phyloP scores from a whole-genome alignment of 2,329 filamentous ascomycete species.

The Colletotrichum godetiae region DNA sequence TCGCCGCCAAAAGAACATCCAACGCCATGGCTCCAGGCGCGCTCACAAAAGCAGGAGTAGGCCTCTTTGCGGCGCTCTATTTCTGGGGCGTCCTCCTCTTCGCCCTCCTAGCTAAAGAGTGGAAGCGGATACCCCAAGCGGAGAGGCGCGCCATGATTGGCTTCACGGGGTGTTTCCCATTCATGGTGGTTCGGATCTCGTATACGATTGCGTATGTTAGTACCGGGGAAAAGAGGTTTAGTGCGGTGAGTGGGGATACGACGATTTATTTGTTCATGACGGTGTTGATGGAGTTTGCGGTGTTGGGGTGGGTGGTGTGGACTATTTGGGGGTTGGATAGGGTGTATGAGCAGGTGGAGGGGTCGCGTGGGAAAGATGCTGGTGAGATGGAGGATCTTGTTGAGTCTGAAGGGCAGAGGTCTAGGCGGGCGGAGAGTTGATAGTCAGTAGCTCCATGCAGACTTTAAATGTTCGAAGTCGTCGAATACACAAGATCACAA shows the following conservation, averaged over 20 bases:
- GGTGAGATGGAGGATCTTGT: conserved; percentile 14
- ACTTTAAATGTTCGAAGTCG: background rate
- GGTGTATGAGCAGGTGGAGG: background rate
- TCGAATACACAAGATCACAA: background rate
- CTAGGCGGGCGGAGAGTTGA: background rate
- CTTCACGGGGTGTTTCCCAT: conserved; percentile 25
- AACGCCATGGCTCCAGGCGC: conserved; percentile 30
- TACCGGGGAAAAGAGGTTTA: conserved; percentile 33
- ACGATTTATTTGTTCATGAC: conserved; percentile 34
- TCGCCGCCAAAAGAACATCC: conserved; percentile 27
- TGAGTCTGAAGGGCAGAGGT: background rate
- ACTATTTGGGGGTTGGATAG: conserved; percentile 21
- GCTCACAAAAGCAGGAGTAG: conserved; percentile 34
- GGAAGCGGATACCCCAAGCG: conserved; percentile 7
- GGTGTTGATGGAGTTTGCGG: conserved; percentile 28
- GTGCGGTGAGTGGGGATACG: conserved; percentile 33
- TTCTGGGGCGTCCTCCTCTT: conserved; percentile 34
- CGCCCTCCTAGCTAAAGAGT: conserved; percentile 16
- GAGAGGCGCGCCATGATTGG: conserved; percentile 30
- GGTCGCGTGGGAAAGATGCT: background rate
- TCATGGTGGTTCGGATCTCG: conserved; percentile 34
- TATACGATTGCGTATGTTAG: conserved; percentile 37
- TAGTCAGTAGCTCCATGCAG: background rate
- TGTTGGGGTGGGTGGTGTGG: conserved; percentile 15
- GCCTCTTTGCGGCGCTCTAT: conserved; percentile 37